phyloP scores from a whole-genome alignment of 2,329 filamentous ascomycete genomes.

The Aureobasidium leucospermi region DNA sequence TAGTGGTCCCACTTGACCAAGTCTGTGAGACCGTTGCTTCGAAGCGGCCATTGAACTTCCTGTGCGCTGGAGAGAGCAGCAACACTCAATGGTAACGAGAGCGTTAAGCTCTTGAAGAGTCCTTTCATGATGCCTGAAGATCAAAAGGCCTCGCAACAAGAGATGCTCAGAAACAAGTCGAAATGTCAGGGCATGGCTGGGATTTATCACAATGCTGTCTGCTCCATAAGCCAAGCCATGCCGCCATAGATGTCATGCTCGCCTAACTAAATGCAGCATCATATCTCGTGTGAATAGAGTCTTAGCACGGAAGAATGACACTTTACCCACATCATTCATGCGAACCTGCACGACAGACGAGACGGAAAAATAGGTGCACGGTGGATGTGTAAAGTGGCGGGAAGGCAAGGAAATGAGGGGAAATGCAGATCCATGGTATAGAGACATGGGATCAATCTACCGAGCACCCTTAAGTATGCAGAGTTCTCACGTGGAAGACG shows the following conservation, averaged over 20 bases:
- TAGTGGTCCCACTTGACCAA: constrained; percentile 49
- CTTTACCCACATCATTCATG: neutral
- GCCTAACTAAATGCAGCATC: neutral
- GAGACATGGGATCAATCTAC: neutral
- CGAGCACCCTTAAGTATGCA: neutral
- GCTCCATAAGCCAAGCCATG: neutral
- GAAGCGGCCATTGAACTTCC: constrained; percentile 13
- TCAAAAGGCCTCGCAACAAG: neutral
- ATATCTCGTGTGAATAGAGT: neutral
- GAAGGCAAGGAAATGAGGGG: constrained; percentile 5
- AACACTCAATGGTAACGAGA: neutral
- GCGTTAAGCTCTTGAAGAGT: neutral
- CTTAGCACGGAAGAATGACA: constrained; percentile 8
- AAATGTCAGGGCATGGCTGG: neutral
- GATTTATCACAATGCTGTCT: neutral
- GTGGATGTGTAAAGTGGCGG: constrained; percentile 3
- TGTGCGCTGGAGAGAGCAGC: neutral
- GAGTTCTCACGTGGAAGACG: neutral
- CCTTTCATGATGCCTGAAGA: neutral
- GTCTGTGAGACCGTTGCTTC: constrained; percentile 25
- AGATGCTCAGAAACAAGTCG: neutral
- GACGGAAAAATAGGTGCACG: constrained; percentile 12
- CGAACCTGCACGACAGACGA: neutral
- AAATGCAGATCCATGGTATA: constrained; percentile 2
- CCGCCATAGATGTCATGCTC: neutral